phyloP scores from a whole-genome alignment of 1,139 yeast genomes.

The Hanseniaspora sp. region DNA sequence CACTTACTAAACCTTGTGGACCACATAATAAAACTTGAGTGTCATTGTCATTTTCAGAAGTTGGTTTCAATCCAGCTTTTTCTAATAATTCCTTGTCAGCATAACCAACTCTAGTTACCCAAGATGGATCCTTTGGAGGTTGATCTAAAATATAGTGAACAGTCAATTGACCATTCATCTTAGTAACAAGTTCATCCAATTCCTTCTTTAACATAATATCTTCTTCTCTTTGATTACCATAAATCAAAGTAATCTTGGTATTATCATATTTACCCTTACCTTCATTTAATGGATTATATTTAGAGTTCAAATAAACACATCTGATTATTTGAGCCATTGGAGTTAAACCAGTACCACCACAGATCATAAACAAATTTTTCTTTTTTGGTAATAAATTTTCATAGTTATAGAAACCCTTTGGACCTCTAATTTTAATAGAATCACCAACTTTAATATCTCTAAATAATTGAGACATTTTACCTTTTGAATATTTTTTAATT shows the following conservation, averaged over 20 bases:
- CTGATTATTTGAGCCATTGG: conserved; percentile 87
- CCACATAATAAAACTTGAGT: conserved; percentile 81
- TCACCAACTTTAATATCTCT: conserved; percentile 62
- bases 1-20: conserved; percentile 80
- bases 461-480: conserved; percentile 72
- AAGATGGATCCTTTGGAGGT: conserved; percentile 46
- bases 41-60: conserved; percentile 30
- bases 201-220: conserved; percentile 75
- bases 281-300: conserved; percentile 18
- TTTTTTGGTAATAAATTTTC: conserved; percentile 61
- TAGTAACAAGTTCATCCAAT: conserved; percentile 56
- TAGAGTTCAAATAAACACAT: conserved; percentile 49
- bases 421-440: conserved; percentile 69
- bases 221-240: conserved; percentile 66
- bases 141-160: conserved; percentile 69
- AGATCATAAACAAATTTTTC: conserved; percentile 50
- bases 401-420: conserved; percentile 85
- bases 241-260: conserved; percentile 53
- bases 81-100: conserved; percentile 68
- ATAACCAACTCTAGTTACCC: conserved; percentile 77
- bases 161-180: conserved; percentile 49
- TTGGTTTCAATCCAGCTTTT: conserved; percentile 37
- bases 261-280: conserved; percentile 36
- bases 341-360: conserved; percentile 83
- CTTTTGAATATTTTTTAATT: conserved; percentile 85